Percentiles rank a stretch among this genome's conserved stretches.
These are phyloP conservation scores for Aspergillus ustus DNA, from an alignment of 2,329 filamentous ascomycete species.

Conservation along the genomic window DNA sequence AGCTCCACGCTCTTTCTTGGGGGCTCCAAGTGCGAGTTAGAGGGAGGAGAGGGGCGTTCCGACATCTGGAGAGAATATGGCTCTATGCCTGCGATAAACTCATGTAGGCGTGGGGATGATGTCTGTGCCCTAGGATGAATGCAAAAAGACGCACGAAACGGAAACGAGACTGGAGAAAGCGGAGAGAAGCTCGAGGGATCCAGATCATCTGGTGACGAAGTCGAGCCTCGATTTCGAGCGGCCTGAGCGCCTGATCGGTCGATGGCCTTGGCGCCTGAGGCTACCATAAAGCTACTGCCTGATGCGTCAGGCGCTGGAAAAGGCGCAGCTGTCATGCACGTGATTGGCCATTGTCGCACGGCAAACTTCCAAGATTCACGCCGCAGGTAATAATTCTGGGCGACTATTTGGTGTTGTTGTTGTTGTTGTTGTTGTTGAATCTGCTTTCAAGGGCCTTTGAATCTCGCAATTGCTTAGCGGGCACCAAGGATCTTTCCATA, in stretches of 20 bases:
- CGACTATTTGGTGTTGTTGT: constrained; percentile 13
- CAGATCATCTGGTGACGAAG: constrained; percentile 19
- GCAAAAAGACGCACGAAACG: constrained; percentile 13
- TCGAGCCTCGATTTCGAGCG: constrained; percentile 5
- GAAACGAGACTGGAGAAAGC: constrained; percentile 1
- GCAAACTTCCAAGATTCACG: constrained; percentile 14
- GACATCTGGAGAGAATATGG: constrained; percentile 37
- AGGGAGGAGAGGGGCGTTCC: constrained; percentile 41
- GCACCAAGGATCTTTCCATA: constrained; percentile 8
- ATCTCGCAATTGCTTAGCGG: constrained; percentile 10
- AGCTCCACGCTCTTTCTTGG: constrained; percentile 60
- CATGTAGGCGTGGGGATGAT: constrained; percentile 25
- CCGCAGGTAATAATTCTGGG: neutral
- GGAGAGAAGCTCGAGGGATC: constrained; percentile 7
- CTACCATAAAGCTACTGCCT: neutral
- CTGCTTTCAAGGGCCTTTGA: neutral
- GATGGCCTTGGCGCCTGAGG: constrained; percentile 20
- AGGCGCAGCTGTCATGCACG: constrained; percentile 20
- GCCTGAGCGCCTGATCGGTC: constrained; percentile 22
- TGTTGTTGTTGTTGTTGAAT: constrained; percentile 14
- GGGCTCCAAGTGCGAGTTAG: constrained; percentile 54
- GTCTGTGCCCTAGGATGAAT: constrained; percentile 19
- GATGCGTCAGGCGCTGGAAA: neutral
- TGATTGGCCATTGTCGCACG: constrained; percentile 14
- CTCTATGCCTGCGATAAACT: constrained; percentile 18